Conservation (phyloP, 306 rosid species). For the Betula pendula region DNA sequence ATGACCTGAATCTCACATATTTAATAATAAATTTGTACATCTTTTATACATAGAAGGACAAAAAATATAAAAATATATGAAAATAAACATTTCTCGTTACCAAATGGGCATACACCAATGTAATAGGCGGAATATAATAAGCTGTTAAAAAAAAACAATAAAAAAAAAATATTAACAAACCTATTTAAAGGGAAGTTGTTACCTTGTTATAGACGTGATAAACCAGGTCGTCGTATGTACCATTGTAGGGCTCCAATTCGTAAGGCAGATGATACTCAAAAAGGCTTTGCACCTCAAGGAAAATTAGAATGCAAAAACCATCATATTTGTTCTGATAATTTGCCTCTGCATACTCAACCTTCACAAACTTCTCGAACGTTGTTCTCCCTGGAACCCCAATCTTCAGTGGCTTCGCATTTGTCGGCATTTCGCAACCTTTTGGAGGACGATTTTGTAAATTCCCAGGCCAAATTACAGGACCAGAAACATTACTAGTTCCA, state of each 20-base stretch:
- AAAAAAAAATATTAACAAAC: no score
- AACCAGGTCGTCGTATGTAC: slow-evolving; percentile 45
- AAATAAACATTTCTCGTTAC: no score
- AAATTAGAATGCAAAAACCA: slow-evolving; percentile 65
- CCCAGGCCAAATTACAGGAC: slow-evolving; percentile 70
- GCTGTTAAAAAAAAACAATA: no score
- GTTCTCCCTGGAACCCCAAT: slow-evolving; percentile 70
- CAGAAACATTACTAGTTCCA: slow-evolving; percentile 3
- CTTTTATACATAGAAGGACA: no score
- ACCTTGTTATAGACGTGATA: slow-evolving; percentile 58
- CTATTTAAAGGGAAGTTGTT: neutral
- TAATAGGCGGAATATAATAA: no score
- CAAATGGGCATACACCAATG: no score
- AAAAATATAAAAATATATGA: no score
- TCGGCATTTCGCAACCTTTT: slow-evolving; percentile 68
- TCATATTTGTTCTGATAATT: slow-evolving; percentile 12
- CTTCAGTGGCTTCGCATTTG: slow-evolving; percentile 41
- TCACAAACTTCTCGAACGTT: slow-evolving; percentile 57
- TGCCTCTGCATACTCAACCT: slow-evolving; percentile 33
- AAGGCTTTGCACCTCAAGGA: slow-evolving; percentile 14
- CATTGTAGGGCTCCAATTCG: slow-evolving; percentile 35
- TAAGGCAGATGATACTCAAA: slow-evolving; percentile 52
- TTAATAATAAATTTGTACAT: no score
- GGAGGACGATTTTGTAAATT: slow-evolving; percentile 32
- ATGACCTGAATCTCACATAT: no score